A percentile compares a stretch with the other conserved stretches of the same genome.
Conservation (phyloP, 257 asterid species). For the Jacaranda copaia region DNA sequence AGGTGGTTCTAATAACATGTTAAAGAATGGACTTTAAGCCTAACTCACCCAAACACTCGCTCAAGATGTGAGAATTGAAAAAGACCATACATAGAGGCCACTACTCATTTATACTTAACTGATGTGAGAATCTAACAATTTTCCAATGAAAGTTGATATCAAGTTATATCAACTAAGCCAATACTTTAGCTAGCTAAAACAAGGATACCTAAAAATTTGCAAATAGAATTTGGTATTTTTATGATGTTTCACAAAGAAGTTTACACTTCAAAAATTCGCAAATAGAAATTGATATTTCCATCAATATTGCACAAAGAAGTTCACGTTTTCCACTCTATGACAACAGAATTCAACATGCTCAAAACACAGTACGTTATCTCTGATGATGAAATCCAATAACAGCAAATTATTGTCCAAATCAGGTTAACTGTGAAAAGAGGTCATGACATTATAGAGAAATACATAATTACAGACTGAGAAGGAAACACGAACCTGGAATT, state of each 20-base stretch:
- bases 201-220: background rate
- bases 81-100: no score
- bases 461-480: slow-evolving; percentile 9
- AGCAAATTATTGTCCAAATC: background rate
- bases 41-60: no score
- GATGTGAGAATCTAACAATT: no score
- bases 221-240: background rate
- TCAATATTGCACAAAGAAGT: background rate
- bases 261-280: background rate
- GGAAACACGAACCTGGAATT: slow-evolving; percentile 54
- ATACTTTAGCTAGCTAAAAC: slow-evolving; percentile 5
- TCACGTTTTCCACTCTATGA: background rate
- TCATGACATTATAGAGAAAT: slow-evolving; percentile 14
- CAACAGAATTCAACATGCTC: background rate
- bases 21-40: no score
- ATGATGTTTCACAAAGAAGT: background rate
- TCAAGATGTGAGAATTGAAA: no score
- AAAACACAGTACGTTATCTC: background rate
- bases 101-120: no score
- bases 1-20: no score
- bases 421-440: background rate
- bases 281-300: background rate
- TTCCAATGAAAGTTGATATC: background rate
- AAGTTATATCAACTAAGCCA: background rate
- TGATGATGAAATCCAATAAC: slow-evolving; percentile 25